Evolutionary conservation across 805 yeast genomes (phyloP), one percentile per base, ranked within the genome.

Genomic region (Starmerella scarabaei): DNA sequence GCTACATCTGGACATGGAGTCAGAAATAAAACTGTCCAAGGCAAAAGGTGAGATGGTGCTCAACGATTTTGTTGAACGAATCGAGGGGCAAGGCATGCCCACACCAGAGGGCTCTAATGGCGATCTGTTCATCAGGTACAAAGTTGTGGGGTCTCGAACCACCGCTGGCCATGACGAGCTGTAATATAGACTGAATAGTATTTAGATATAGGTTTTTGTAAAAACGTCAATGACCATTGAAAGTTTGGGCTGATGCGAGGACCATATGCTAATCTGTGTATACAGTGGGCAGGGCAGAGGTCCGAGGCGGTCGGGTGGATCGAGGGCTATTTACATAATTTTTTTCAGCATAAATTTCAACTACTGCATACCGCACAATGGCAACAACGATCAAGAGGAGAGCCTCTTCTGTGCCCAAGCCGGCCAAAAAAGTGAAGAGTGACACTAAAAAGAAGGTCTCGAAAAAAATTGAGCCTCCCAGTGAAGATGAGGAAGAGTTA

Each of bases 51-150:
- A 62, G 24, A 53, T 67, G 8, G 75, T 81, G 1, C 48, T 63
- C 33, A 64, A 75, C 52, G 93, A 93, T 2, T 80, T 83, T 49
- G 65, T 80, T 6, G 94, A 91, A 57, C 59, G 67, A 3, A 49
- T 88, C 26, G 62, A 66, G 45, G 85, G 81, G 5, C 77, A 71
- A 52, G 98, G 98, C 19, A 84, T 91, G 96, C 97, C 97, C 2
- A 45, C 66, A 4, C 49, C 53, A 19, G 67, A 62, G 30, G 12
- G 20, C 8, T 69, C 63, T 62, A 52, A 40, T 41, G 71, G 77
- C 24, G 73, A 72, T 45, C 60, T 73, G 43, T 70, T 59, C 50
- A 59, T 73, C 18, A 67, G 67, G 36, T 66, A 65, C 47, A 56
- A 52, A 29, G 65, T 66, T 5, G 48, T 64, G 14, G 50, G 50